A percentile compares a stretch with the other conserved stretches of the same genome.
Evolutionary conservation across 441 rosid species (phyloP).

Genomic region (Macaranga tanarius): DNA sequence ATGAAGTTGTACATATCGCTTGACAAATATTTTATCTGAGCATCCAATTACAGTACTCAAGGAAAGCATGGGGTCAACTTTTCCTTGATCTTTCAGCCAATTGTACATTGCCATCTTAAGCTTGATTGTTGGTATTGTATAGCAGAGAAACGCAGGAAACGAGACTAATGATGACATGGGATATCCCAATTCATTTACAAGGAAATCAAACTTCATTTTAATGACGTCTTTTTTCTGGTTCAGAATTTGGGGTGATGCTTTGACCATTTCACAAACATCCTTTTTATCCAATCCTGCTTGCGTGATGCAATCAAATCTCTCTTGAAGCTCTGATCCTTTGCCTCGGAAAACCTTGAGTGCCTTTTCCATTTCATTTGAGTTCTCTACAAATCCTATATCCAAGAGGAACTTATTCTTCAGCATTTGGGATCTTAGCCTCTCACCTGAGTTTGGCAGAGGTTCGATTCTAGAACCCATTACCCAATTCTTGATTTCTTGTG

Average conservation of each 20-base stretch:
- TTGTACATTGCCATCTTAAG: conserved; percentile 54
- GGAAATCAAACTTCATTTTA: conserved; percentile 54
- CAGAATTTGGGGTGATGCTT: conserved; percentile 54
- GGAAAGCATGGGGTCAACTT: conserved; percentile 33
- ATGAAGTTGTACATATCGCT: conserved; percentile 52
- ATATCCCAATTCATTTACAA: conserved; percentile 51
- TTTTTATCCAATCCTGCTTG: conserved; percentile 49
- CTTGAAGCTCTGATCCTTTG: conserved; percentile 60
- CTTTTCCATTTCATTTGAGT: conserved; percentile 40
- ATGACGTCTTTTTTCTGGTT: conserved; percentile 45
- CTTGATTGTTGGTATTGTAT: conserved; percentile 48
- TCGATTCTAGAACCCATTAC: conserved; percentile 43
- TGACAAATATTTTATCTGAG: conserved; percentile 42
- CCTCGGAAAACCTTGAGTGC: conserved; percentile 59
- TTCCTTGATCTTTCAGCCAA: conserved; percentile 62
- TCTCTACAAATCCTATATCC: conserved; percentile 55
- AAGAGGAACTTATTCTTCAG: conserved; percentile 61
- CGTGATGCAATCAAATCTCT: conserved; percentile 62
- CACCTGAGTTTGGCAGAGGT: conserved; percentile 36
- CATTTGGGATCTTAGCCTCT: conserved; percentile 34
- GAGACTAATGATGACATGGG: conserved; percentile 48
- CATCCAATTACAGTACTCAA: conserved; percentile 51
- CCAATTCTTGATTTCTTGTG: conserved; percentile 67
- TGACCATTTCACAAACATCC: conserved; percentile 58
- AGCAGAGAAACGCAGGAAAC: conserved; percentile 58